phyloP scores from a whole-genome alignment of 2,329 filamentous ascomycete species.

The Trichophyton schoenleinii region DNA sequence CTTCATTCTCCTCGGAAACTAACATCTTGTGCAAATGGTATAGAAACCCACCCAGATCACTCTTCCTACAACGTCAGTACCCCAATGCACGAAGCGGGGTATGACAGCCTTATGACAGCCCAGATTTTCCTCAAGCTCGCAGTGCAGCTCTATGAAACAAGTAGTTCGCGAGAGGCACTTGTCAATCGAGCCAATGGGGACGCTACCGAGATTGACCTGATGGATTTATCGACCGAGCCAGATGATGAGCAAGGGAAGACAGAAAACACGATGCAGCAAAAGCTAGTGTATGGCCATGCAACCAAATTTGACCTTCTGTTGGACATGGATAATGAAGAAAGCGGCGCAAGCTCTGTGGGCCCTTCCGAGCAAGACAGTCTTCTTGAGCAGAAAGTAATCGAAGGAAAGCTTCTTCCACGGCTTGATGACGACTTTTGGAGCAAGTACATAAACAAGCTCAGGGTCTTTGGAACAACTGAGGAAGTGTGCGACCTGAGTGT shows the following conservation, averaged over 20 bases:
- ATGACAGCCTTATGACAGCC: conserved; percentile 50
- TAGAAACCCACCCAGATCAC: conserved; percentile 23
- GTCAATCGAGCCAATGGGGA: background rate
- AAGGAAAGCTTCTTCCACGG: conserved; percentile 39
- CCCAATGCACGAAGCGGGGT: conserved; percentile 47
- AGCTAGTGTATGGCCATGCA: conserved; percentile 18
- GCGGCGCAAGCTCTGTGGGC: background rate
- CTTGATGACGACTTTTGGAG: conserved; percentile 44
- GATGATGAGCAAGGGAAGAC: background rate
- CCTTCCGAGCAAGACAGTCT: background rate
- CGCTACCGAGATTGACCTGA: background rate
- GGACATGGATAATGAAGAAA: conserved; percentile 10
- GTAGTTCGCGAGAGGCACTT: conserved; percentile 4
- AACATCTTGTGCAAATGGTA: background rate
- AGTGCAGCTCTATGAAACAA: conserved; percentile 36
- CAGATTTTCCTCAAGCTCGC: conserved; percentile 46
- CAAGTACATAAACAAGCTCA: conserved; percentile 46
- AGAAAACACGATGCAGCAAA: background rate
- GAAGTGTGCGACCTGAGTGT: conserved; percentile 28
- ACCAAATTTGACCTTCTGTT: conserved; percentile 22
- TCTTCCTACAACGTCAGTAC: conserved; percentile 20
- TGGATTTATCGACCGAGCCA: background rate
- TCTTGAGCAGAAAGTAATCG: conserved; percentile 15
- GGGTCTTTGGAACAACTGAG: conserved; percentile 49
- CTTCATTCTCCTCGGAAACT: background rate